Conservation (phyloP, 2,329 filamentous ascomycete genomes). For the Phoma herbarum region DNA sequence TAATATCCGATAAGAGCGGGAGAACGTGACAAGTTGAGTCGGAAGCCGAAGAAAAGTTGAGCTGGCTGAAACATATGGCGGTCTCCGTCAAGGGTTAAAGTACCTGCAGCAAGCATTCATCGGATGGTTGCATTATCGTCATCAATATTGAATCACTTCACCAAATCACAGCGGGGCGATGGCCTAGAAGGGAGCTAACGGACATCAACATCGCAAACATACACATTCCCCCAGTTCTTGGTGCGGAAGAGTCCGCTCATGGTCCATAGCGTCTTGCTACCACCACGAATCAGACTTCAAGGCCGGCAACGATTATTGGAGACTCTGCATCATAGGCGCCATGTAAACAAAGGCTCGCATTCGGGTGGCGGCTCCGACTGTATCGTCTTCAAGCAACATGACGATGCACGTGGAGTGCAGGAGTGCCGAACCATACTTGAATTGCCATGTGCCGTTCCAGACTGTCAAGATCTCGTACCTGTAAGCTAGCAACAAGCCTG, state of each 20-base stretch:
- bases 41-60: constrained; percentile 25
- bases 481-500: neutral
- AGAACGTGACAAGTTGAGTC: constrained; percentile 19
- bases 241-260: neutral
- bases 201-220: neutral
- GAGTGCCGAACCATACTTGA: neutral
- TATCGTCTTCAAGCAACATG: neutral
- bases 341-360: neutral
- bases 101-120: neutral
- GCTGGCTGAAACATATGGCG: constrained; percentile 20
- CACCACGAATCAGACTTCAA: neutral
- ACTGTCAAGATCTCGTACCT: neutral
- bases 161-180: neutral
- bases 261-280: neutral
- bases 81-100: neutral
- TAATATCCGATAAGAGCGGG: constrained; percentile 22
- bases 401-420: neutral
- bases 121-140: neutral
- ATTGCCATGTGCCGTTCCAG: constrained; percentile 1
- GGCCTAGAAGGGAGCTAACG: neutral
- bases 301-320: neutral
- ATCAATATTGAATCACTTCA: neutral
- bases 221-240: neutral
- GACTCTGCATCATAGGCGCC: neutral
- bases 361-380: neutral